Conservation (phyloP, 345 rosid genomes). For the Eucalyptus albens region DNA sequence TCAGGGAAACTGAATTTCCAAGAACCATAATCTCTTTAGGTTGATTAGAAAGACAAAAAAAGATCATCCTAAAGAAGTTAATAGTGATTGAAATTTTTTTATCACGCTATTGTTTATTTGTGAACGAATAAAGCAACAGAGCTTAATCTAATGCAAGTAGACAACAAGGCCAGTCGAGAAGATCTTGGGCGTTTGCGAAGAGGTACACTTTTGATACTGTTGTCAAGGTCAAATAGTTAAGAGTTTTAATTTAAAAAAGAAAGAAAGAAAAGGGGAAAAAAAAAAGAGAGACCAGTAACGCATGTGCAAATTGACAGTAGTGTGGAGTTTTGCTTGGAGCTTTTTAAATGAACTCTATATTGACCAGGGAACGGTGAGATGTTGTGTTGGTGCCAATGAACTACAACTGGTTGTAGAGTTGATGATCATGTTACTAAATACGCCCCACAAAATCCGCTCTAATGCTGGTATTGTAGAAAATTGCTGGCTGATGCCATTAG, state of each 20-base stretch:
- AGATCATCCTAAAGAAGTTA: neutral
- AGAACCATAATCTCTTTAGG: neutral
- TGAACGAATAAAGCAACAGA: neutral
- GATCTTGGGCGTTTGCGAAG: neutral
- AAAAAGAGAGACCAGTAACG: too few species aligned
- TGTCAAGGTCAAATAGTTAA: neutral
- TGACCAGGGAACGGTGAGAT: neutral
- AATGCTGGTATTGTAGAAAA: neutral
- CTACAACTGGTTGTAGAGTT: neutral
- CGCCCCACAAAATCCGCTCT: neutral
- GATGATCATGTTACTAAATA: neutral
- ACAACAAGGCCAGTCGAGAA: neutral
- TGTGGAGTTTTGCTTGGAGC: neutral
- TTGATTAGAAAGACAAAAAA: neutral
- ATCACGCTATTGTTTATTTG: neutral
- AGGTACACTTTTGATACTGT: neutral
- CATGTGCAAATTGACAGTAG: neutral
- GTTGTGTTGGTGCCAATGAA: neutral
- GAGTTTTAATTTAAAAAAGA: neutral
- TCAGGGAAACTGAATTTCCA: neutral
- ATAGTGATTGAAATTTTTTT: neutral
- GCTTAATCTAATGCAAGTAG: neutral
- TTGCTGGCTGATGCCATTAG: neutral
- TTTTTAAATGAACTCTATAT: neutral
- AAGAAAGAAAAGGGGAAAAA: accelerated